Base-by-base conservation (phyloP, 306 rosid genomes). In the Vicia faba region DNA sequence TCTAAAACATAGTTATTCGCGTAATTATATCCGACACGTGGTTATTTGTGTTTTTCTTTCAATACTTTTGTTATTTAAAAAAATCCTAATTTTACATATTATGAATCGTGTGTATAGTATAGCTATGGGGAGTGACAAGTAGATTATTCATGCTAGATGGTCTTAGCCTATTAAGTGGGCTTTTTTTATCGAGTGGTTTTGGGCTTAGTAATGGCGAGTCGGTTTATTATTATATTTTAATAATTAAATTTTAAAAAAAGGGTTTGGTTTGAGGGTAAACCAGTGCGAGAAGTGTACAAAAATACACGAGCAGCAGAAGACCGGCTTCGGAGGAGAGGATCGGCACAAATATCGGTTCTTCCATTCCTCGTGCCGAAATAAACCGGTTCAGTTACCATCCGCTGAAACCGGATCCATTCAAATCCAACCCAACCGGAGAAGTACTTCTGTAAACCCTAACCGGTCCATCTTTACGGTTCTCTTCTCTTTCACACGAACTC, bases 391-490 rank as follows among this genome's bases (percentile, higher is more conserved):
- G 50, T 71, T 31, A 8, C 15, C 44, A 0, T 25, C 79, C 72
- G 59, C 49, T 25, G 50, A 78, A 81, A 81, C 78, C 84, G 73
- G 81, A 74, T 78, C 79, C 35, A 68, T 41, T 56, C 70, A 5
- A 36, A 54, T 40, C 26, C 64, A 68, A 43, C 67, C 18, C 60
- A 84, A 78, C 78, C 88, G 82, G 82, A 78, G 40, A 53, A 35
- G 46, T 31, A 20, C 31, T 51, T 25, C 75, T 28, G 61, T 46
- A 11, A 55, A 61, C 92, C 89, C 85, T 81, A 75, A 84, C 89
- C 89, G 96, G 91, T 83, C 74, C 84, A 39, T 66, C 13, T 19
- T 10, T 78, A 26, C 85, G 84, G 79, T 87, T 84, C 77, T 77
- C 63, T 45, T 62, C 57, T 33, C 57, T 75, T 60, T 44, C 74